A percentile compares a stretch with the other conserved stretches of the same genome.
Conservation (phyloP, 345 rosid species). For the Eucalyptus marginata region DNA sequence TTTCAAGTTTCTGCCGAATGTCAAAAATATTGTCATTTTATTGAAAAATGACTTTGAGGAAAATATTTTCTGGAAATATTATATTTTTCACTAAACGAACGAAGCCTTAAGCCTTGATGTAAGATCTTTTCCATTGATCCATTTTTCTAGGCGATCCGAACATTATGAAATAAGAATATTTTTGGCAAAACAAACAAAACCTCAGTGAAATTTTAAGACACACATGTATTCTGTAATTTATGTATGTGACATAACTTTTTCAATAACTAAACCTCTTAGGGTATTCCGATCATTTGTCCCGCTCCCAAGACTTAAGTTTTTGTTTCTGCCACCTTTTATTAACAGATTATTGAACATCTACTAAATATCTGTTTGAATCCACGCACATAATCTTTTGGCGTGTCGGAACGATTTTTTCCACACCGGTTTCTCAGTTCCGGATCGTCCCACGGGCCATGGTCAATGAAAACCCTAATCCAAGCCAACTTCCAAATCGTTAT, state of each 20-base stretch:
- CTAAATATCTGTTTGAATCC: background rate
- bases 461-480: background rate
- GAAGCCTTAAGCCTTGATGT: background rate
- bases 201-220: too few species aligned
- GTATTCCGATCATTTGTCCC: background rate
- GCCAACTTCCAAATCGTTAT: background rate
- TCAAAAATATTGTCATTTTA: too few species aligned
- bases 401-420: background rate
- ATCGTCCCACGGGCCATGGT: background rate
- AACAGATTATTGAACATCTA: background rate
- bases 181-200: accelerated
- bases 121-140: background rate
- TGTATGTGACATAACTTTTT: background rate
- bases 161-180: too few species aligned
- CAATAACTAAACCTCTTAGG: background rate
- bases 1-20: accelerated
- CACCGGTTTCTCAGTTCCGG: background rate
- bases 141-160: accelerated
- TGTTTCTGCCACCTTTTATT: background rate
- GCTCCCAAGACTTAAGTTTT: background rate
- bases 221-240: background rate
- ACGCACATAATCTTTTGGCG: background rate
- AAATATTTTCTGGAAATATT: accelerated
- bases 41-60: accelerated
- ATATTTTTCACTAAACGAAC: too few species aligned